Base-by-base conservation (phyloP, 306 rosid genomes). In the Vigna trinervia region DNA sequence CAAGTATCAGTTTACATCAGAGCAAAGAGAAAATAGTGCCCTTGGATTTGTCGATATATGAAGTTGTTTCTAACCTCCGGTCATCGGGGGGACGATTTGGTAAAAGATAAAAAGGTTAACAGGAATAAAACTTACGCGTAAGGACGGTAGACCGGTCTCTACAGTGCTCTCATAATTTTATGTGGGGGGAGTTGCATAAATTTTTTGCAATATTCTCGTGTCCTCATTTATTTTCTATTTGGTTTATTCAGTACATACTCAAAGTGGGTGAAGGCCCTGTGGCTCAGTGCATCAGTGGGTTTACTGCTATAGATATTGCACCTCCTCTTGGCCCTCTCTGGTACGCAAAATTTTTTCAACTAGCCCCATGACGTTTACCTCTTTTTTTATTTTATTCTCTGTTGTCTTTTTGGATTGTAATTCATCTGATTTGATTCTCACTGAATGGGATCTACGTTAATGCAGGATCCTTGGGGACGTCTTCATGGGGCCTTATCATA, bases 211-310 rank as follows among this genome's bases (percentile, higher is more conserved):
- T 77, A 39, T 62, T 69, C 8, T 23, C 3, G 71, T 54, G 39
- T 69, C 23, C 71, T 80, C 15, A 71, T 76, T 52, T 28, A 17
- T 48, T 75, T 30, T 68, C 54, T 66, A 6, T 76, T 75, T 83
- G 80, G 56, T 85, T 66, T 78, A 67, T 83, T 80, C 94, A 92
- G 97, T 92, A 95, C 82, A 77, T 90, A 77, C 91, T 95, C 50
- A 86, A 92, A 87, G 90, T 90, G 59, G 94, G 90, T 0, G 86
- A 92, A 86, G 97, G 97, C 54, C 3, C 88, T 76, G 73, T 64
- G 36, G 94, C 96, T 57, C 96, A 92, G 84, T 95, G 98, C 90
- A 89, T 95, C n/a, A 95, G 97, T 72, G 99, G 97, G 57, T 95
- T 95, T 82, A 86, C 76, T 32, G 78, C 88, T 61, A 10, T 95